Evolutionary conservation across 2,329 filamentous ascomycete genomes (phyloP).

Genomic region (Aspergillus luchuensis): DNA sequence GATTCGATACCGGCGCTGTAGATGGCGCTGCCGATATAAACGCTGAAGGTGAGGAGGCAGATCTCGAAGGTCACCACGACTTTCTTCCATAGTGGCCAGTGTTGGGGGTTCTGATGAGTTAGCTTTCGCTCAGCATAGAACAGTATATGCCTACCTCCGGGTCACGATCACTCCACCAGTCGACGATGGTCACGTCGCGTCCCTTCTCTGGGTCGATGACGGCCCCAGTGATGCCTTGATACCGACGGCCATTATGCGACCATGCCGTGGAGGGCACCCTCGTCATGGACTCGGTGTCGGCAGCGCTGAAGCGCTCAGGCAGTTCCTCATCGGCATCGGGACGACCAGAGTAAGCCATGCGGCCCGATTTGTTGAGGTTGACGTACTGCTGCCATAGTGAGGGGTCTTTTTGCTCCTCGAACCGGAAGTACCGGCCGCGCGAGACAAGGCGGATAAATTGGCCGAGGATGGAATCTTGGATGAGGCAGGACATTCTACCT

Average conservation of each 20-base stretch:
- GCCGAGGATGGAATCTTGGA: constrained; percentile 49
- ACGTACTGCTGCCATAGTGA: constrained; percentile 53
- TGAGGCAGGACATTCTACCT: constrained; percentile 31
- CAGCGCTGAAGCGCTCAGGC: constrained; percentile 28
- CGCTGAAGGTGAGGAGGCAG: constrained; percentile 51
- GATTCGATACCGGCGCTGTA: constrained; percentile 49
- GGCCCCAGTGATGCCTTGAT: constrained; percentile 46
- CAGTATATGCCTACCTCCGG: constrained; percentile 35
- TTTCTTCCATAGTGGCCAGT: constrained; percentile 49
- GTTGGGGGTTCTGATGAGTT: constrained; percentile 44
- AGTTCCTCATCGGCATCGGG: constrained; percentile 43
- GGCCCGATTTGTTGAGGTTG: constrained; percentile 52
- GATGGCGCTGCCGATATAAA: constrained; percentile 55
- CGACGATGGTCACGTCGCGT: constrained; percentile 52
- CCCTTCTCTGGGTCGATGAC: constrained; percentile 56
- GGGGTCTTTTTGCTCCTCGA: constrained; percentile 51
- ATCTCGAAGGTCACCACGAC: constrained; percentile 51
- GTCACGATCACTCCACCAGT: constrained; percentile 54
- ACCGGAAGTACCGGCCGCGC: constrained; percentile 41
- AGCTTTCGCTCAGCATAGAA: not conserved
- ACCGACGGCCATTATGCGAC: constrained; percentile 24
- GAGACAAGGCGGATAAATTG: constrained; percentile 46
- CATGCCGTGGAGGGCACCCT: constrained; percentile 17
- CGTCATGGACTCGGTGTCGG: constrained; percentile 13
- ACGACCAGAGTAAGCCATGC: constrained; percentile 43